Conservation (phyloP, 371 early-diverging fungal species). For the Saksenaea vasiformis region DNA sequence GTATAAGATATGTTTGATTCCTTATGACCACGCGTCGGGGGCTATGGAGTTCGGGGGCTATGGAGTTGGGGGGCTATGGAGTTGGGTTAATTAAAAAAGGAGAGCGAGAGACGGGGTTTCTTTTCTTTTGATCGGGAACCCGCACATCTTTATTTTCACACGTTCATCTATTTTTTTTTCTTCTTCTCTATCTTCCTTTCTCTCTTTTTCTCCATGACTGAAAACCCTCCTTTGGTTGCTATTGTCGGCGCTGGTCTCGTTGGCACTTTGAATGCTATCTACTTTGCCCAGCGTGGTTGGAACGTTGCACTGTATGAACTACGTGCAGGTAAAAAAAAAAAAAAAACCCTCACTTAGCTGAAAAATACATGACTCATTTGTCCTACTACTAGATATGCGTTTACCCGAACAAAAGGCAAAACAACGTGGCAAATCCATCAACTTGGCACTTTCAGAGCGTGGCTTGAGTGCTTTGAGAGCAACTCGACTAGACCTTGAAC, state of each 20-base stretch:
- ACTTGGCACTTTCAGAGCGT: conserved; percentile 90
- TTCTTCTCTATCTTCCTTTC: background rate
- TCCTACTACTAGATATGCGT: conserved; percentile 71
- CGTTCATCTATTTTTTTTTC: background rate
- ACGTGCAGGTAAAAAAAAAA: conserved; percentile 71
- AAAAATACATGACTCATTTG: too few species aligned
- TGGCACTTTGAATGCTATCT: conserved; percentile 86
- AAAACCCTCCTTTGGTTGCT: conserved; percentile 43
- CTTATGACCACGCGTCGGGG: too few species aligned
- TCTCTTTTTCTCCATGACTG: background rate
- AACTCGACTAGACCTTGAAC: conserved; percentile 67
- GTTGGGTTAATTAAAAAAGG: too few species aligned
- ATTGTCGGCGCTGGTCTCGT: conserved; percentile 95
- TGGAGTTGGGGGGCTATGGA: too few species aligned
- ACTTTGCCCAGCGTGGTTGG: conserved; percentile 93
- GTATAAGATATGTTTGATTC: too few species aligned
- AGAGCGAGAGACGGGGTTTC: too few species aligned
- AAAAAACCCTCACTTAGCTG: too few species aligned
- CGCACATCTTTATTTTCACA: background rate
- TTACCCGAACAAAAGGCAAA: conserved; percentile 58
- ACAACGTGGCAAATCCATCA: conserved; percentile 83
- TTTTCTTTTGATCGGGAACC: background rate
- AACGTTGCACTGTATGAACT: conserved; percentile 85
- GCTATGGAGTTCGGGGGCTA: too few species aligned
- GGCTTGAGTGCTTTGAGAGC: conserved; percentile 83